Evolutionary conservation across 176 grass and related monocot species (phyloP).

Genomic region (Typha latifolia): DNA sequence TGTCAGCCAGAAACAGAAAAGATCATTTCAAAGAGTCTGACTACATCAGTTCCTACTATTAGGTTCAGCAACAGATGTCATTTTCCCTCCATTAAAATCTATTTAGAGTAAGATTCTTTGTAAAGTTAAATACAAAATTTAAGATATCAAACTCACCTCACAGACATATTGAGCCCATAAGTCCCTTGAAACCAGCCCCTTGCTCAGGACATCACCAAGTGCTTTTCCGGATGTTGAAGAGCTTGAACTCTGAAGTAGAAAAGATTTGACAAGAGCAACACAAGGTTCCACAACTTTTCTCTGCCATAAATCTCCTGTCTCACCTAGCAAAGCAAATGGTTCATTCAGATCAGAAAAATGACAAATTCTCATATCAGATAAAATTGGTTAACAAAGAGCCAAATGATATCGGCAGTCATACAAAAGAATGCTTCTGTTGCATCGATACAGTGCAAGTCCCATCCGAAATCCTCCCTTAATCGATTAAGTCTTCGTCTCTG

Average conservation of each 20-base stretch:
- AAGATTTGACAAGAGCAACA: slow-evolving; percentile 43
- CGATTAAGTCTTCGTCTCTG: slow-evolving; percentile 54
- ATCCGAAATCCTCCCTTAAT: slow-evolving; percentile 67
- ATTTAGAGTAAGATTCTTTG: too few species aligned
- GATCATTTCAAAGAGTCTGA: too few species aligned
- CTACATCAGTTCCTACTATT: too few species aligned
- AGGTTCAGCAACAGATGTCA: too few species aligned
- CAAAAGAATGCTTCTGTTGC: slow-evolving; percentile 73
- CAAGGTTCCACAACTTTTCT: slow-evolving; percentile 42
- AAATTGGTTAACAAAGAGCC: not conserved
- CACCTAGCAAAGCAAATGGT: slow-evolving; percentile 32
- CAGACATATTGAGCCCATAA: slow-evolving; percentile 76
- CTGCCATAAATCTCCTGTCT: slow-evolving; percentile 42
- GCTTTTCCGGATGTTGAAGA: slow-evolving; percentile 9
- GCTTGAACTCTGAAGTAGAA: slow-evolving; percentile 33
- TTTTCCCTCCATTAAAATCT: too few species aligned
- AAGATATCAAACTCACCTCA: slow-evolving; percentile 40
- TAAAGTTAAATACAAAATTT: not conserved
- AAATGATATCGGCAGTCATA: slow-evolving; percentile 23
- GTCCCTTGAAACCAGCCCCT: slow-evolving; percentile 31
- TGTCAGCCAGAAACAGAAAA: too few species aligned
- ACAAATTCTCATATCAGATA: not conserved
- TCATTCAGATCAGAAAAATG: not conserved
- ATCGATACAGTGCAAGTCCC: slow-evolving; percentile 64
- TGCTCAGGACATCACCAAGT: slow-evolving; percentile 4